Evolutionary conservation across 2,329 filamentous ascomycete species (phyloP).

Genomic region (Hortaea sp.): DNA sequence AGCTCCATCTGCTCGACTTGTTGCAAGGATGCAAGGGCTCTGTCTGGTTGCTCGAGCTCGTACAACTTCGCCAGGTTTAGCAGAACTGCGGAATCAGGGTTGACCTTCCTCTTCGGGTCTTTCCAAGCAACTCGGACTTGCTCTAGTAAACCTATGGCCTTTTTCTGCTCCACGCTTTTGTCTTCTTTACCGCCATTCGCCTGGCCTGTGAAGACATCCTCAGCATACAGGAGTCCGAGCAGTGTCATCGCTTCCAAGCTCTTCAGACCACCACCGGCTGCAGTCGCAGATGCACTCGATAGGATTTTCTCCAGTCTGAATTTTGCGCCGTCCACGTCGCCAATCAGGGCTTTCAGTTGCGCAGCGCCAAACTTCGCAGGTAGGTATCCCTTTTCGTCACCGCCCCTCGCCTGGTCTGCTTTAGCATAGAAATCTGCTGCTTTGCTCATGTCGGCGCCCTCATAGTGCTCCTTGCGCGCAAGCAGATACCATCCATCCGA

Average conservation of each 20-base stretch:
- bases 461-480: conserved; percentile 81
- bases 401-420: conserved; percentile 84
- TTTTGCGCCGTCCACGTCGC: conserved; percentile 84
- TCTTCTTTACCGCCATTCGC: conserved; percentile 68
- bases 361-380: conserved; percentile 92
- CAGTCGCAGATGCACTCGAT: conserved; percentile 3
- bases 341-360: conserved; percentile 75
- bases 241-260: conserved; percentile 83
- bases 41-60: conserved; percentile 75
- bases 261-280: conserved; percentile 32
- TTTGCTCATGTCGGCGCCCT: conserved; percentile 55
- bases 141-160: conserved; percentile 77
- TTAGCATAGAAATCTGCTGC: conserved; percentile 81
- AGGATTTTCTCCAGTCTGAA: conserved; percentile 90
- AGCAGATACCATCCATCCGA: conserved; percentile 97
- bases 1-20: conserved; percentile 88
- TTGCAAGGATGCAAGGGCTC: conserved; percentile 80
- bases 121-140: conserved; percentile 81
- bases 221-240: conserved; percentile 82
- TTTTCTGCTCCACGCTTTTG: conserved; percentile 73
- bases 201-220: conserved; percentile 80
- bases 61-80: conserved; percentile 88
- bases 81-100: conserved; percentile 75
- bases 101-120: conserved; percentile 74
- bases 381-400: conserved; percentile 79